Evolutionary conservation across 2,329 filamentous ascomycete genomes (phyloP).

Genomic region (Penicillium hesseltinei): DNA sequence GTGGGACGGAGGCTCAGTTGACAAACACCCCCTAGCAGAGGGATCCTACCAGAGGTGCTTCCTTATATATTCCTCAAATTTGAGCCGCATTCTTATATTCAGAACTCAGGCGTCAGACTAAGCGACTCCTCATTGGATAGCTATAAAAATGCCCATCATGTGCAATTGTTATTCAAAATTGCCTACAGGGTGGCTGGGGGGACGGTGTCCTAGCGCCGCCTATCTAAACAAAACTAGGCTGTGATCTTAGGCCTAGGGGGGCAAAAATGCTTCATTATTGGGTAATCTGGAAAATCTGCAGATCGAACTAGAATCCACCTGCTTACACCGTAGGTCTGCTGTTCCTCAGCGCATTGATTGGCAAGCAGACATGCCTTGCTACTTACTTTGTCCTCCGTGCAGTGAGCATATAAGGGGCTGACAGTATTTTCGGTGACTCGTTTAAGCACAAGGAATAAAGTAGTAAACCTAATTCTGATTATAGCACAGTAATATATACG

Average conservation of each 20-base stretch:
- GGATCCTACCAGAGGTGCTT: not conserved
- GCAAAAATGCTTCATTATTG: not conserved
- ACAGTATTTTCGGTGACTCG: not conserved
- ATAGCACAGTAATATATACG: not conserved
- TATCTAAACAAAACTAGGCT: not conserved
- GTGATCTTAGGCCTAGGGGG: not conserved
- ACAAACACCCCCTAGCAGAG: not conserved
- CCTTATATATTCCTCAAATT: conserved; percentile 2
- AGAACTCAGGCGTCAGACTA: not conserved
- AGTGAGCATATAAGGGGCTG: not conserved
- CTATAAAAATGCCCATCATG: not conserved
- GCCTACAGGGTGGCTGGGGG: conserved; percentile 5
- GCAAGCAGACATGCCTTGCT: not conserved
- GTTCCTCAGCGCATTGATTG: not conserved
- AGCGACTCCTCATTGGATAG: not conserved
- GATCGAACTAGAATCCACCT: conserved; percentile 4
- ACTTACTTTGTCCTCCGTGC: not conserved
- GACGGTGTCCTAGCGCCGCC: not conserved
- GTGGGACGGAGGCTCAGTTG: not conserved
- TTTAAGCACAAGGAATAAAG: not conserved
- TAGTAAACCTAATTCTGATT: too few species aligned
- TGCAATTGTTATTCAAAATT: not conserved
- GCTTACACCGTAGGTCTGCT: not conserved
- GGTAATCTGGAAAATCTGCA: not conserved
- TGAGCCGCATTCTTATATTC: conserved; percentile 1